These are phyloP conservation scores for Gigaspora rosea DNA, from an alignment of 192 early-diverging fungal species.

Conservation along the genomic window DNA sequence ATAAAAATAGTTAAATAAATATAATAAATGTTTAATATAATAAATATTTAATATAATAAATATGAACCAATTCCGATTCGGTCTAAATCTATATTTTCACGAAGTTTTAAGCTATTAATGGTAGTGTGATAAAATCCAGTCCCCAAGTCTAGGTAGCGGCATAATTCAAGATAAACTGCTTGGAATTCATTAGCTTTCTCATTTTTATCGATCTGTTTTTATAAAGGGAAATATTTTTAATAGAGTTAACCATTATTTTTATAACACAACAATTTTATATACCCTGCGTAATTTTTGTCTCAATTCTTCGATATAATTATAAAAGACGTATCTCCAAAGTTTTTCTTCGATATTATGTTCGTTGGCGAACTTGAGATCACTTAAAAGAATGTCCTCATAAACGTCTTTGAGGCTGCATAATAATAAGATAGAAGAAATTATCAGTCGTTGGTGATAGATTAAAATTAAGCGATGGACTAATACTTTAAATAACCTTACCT, in stretches of 20 bases:
- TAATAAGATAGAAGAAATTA: neutral
- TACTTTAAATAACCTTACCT: neutral
- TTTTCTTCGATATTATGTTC: constrained; percentile 56
- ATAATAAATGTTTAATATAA: no score
- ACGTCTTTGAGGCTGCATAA: constrained; percentile 49
- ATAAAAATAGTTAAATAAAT: no score
- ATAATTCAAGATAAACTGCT: constrained; percentile 43
- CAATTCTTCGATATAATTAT: constrained; percentile 56
- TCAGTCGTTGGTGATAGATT: neutral
- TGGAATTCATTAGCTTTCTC: constrained; percentile 36
- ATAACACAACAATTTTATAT: neutral
- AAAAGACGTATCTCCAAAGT: constrained; percentile 60
- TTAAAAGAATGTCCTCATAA: constrained; percentile 49
- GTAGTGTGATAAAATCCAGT: constrained; percentile 59
- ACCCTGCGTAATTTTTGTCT: constrained; percentile 53
- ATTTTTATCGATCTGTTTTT: constrained; percentile 25
- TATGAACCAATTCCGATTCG: constrained; percentile 48
- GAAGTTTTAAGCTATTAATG: constrained; percentile 47
- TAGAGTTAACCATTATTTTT: neutral
- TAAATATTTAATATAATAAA: no score
- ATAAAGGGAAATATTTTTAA: neutral
- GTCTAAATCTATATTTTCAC: constrained; percentile 49
- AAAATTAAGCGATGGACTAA: neutral
- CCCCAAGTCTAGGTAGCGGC: constrained; percentile 49
- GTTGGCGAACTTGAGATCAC: constrained; percentile 50